Conservation (phyloP, 805 yeast species). For the Candida tammaniensis region DNA sequence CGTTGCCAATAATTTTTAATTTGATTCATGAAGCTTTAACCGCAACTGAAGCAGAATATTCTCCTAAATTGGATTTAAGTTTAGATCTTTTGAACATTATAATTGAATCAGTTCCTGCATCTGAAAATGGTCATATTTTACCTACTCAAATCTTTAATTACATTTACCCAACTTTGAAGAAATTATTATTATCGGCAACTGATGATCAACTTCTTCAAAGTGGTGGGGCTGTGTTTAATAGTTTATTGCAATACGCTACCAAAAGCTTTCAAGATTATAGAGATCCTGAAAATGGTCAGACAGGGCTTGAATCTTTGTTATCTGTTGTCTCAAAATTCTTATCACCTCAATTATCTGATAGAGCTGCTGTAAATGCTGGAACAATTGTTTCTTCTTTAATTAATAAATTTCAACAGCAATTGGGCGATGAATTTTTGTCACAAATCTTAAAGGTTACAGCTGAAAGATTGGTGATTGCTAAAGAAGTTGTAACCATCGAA, state of each 20-base stretch:
- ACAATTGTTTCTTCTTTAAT: constrained; percentile 58
- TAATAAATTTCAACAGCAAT: constrained; percentile 43
- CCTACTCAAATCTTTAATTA: constrained; percentile 41
- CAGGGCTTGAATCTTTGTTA: constrained; percentile 58
- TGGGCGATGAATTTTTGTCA: constrained; percentile 40
- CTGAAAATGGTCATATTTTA: constrained; percentile 15
- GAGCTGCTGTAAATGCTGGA: constrained; percentile 81
- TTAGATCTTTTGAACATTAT: constrained; percentile 56
- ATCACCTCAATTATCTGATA: constrained; percentile 68
- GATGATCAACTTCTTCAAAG: constrained; percentile 79
- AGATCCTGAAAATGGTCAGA: constrained; percentile 29
- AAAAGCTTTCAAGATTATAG: constrained; percentile 27
- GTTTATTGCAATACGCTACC: constrained; percentile 47
- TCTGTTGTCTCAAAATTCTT: constrained; percentile 66
- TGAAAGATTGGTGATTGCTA: constrained; percentile 59
- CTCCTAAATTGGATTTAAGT: constrained; percentile 58
- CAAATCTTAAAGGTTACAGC: constrained; percentile 76
- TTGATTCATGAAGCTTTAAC: constrained; percentile 27
- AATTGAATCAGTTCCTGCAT: constrained; percentile 33
- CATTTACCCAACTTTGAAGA: constrained; percentile 43
- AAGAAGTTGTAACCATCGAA: constrained; percentile 71
- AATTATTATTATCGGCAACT: constrained; percentile 41
- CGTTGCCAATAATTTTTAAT: constrained; percentile 49
- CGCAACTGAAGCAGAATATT: constrained; percentile 40
- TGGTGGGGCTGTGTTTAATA: constrained; percentile 71